Base-by-base conservation (phyloP, 139 green algal species). In the Micractinium sp. region DNA sequence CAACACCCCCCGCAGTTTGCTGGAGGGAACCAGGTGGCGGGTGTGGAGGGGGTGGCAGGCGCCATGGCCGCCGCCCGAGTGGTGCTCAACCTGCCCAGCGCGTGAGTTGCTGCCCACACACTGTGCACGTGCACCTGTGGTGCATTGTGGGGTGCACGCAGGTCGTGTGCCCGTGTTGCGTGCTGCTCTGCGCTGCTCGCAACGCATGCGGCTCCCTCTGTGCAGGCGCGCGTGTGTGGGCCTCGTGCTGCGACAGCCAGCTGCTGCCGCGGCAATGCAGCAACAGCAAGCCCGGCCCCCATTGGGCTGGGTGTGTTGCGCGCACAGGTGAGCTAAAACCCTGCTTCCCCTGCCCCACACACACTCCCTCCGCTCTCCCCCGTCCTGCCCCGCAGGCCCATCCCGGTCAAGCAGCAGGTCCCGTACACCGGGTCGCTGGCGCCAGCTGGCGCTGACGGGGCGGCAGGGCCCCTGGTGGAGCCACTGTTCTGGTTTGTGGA, bases 401-500 rank as follows among this genome's bases (percentile, higher is more conserved):
- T 36, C 20, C 22, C 56, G 36, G 2, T 67, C 33, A 13, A 25
- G 14, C 29, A 41, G 78, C 78, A 83, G 22, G 63, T 2, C 63
- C 20, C 63, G 9, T 71, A 71, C 63, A 31, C 63, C 20, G 63
- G 63, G 12, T 71, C 63, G 63, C 63, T 71, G 63, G 63, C 20
- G 20, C 63, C 63, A 19, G 22, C 39, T 14, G 78, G 18, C 39
- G 22, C 77, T 19, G 31, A 47, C 33, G 31, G 16, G 31, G n/a
- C 7, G 7, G 81, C 33, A 33, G 31, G 63, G n/a, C 31, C 33
- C 38, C 74, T 77, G 56, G 56, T 80, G 39, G 77, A 88, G 71
- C 88, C 88, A 18, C 61, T 85, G 25, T 91, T 83, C 67, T 91
- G 88, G 88, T 88, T 91, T 84, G 88, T 91, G 63, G 66, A 91